phyloP scores from a whole-genome alignment of 495 filamentous ascomycete genomes.

The Pyronema omphalodes region DNA sequence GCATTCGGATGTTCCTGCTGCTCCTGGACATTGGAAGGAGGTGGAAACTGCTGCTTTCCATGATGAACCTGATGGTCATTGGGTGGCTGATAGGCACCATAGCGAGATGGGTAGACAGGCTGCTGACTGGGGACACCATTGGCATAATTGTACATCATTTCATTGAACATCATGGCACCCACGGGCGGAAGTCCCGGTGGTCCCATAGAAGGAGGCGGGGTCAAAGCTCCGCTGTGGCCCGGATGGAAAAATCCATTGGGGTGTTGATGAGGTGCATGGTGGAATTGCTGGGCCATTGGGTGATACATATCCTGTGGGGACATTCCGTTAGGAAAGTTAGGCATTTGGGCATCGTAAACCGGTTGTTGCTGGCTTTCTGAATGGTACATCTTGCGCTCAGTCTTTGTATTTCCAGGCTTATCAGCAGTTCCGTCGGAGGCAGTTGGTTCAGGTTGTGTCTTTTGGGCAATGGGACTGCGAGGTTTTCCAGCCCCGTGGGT shows the following conservation, averaged over 20 bases:
- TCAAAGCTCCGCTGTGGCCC: constrained; percentile 6
- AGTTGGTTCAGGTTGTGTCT: not conserved
- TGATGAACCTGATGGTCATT: constrained; percentile 9
- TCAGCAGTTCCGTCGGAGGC: not conserved
- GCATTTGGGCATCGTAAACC: not conserved
- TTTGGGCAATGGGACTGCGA: not conserved
- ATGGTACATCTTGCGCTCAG: not conserved
- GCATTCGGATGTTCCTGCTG: not conserved
- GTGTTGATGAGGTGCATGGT: constrained; percentile 9
- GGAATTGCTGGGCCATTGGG: constrained; percentile 3
- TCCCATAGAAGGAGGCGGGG: constrained; percentile 18
- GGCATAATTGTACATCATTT: not conserved
- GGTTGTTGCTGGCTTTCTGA: not conserved
- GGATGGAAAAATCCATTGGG: not conserved
- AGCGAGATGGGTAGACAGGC: not conserved
- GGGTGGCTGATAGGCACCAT: constrained; percentile 4
- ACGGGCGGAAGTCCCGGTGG: not conserved
- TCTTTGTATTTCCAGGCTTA: not conserved
- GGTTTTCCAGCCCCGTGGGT: not conserved
- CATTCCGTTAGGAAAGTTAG: not conserved
- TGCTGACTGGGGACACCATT: not conserved
- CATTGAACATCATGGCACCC: not conserved
- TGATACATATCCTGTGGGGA: constrained; percentile 1
- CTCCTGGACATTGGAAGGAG: not conserved
- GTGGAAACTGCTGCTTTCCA: not conserved